Base-by-base conservation (phyloP, 768 basidiomycete species). In the Pleurotus djamor region DNA sequence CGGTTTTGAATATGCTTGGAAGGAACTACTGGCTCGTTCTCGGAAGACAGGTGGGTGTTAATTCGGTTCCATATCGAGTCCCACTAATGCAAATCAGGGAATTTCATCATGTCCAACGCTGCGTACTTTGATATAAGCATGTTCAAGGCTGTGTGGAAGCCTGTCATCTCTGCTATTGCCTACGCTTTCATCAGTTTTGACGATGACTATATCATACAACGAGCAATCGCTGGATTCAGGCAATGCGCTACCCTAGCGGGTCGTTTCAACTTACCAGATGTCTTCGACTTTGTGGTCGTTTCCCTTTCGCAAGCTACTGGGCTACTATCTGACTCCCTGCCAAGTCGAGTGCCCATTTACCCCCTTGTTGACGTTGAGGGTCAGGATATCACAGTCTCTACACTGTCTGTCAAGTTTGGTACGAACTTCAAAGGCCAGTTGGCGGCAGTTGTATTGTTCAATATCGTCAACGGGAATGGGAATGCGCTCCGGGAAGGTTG, bases 1-100 rank as follows among this genome's bases (percentile, higher is more conserved):
- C 48, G 97, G 97, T 7, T 99, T 99, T 69, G 97, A 98, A 65
- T 97, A 96, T 70, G 96, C 97, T 14, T 99, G 97, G 97, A 98
- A 97, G 70, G 95, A 98, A 65, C 78, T 99, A 8, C 80, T 98
- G 38, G 74, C 87, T 35, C 84, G 97, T 35, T 86, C 95, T 48
- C 82, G 87, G 58, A 87, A 86, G 69, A 85, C 93, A 61, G 93
- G 94, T 91, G 60, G 45, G 81, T 17, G 55, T 60, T 38, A n/a
- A 34, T 37, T 5, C 43, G 28, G 37, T 12, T 60, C 44, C 10
- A 10, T 47, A 45, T 60, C 35, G 49, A 35, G 51, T 52, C 56
- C 52, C 60, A 16, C 65, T 45, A 14, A 48, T 38, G 44, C 43
- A 48, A 43, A 60, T n/a, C 65, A 89, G 85, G 87, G 48, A 77